phyloP scores from a whole-genome alignment of 2,329 filamentous ascomycete species.

The Xylaria multiplex region DNA sequence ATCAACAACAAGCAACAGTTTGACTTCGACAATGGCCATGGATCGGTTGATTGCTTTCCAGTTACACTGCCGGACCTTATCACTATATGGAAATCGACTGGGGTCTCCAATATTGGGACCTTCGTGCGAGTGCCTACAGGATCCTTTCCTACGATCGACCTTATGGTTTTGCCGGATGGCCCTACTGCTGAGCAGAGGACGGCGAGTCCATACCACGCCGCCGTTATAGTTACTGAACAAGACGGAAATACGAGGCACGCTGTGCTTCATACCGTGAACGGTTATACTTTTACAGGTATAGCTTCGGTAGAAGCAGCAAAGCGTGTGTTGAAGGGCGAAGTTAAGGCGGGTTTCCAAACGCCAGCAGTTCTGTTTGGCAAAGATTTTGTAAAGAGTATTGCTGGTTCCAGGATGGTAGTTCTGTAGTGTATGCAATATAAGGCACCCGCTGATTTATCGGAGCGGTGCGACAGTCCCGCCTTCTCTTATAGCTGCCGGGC shows the following conservation, averaged over 20 bases:
- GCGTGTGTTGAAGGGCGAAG: conserved; percentile 32
- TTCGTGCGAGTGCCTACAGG: conserved; percentile 27
- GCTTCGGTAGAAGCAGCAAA: conserved; percentile 37
- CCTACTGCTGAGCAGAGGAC: conserved; percentile 35
- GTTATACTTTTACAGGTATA: conserved; percentile 39
- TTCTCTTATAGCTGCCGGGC: no score
- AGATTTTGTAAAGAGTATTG: conserved; percentile 32
- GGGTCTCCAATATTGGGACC: conserved; percentile 35
- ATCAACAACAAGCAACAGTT: conserved; percentile 19
- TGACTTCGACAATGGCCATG: conserved; percentile 40
- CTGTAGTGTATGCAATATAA: not conserved
- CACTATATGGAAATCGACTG: conserved; percentile 37
- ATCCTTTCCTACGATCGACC: conserved; percentile 21
- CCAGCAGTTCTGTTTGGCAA: conserved; percentile 37
- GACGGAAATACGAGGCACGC: conserved; percentile 24
- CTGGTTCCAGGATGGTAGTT: conserved; percentile 12
- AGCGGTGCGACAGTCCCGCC: no score
- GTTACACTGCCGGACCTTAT: conserved; percentile 41
- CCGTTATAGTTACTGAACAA: conserved; percentile 27
- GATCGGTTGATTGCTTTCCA: conserved; percentile 34
- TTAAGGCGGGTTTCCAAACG: conserved; percentile 38
- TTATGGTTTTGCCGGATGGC: conserved; percentile 33
- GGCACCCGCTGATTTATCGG: no score
- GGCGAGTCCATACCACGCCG: conserved; percentile 38
- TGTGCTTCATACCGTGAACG: conserved; percentile 40